Evolutionary conservation across 1,284 basidiomycete species (phyloP).

Genomic region (Schizopora paradoxa): DNA sequence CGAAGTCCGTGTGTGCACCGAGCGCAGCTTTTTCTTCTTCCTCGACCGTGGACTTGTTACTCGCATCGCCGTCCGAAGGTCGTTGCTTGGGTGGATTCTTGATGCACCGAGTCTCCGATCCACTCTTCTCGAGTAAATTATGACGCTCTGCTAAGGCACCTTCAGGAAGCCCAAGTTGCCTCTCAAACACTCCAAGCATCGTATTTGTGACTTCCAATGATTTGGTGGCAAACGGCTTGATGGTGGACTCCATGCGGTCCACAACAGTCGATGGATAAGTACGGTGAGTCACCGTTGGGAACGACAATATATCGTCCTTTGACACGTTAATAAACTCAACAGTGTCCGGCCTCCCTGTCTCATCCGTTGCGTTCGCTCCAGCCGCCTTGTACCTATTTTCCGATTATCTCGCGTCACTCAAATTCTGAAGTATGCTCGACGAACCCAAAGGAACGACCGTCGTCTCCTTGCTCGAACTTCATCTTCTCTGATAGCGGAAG

Average conservation of each 20-base stretch:
- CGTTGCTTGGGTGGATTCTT: conserved; percentile 35
- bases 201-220: conserved; percentile 51
- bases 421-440: too few species aligned
- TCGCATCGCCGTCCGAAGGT: conserved; percentile 15
- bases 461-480: conserved; percentile 61
- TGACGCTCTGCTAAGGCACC: conserved; percentile 47
- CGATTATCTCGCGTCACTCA: too few species aligned
- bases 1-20: conserved; percentile 49
- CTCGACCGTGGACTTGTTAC: not conserved
- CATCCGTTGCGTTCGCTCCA: conserved; percentile 59
- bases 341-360: conserved; percentile 48
- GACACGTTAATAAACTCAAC: conserved; percentile 64
- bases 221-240: conserved; percentile 52
- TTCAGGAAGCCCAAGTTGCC: conserved; percentile 47
- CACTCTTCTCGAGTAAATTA: conserved; percentile 40
- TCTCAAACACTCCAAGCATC: conserved; percentile 51
- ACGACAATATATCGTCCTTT: conserved; percentile 60
- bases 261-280: conserved; percentile 51
- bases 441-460: conserved; percentile 56
- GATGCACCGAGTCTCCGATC: conserved; percentile 56
- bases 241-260: conserved; percentile 41
- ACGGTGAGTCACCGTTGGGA: conserved; percentile 44
- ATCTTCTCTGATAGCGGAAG: conserved; percentile 58
- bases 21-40: conserved; percentile 30
- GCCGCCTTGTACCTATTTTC: conserved; percentile 57